These are phyloP conservation scores for Scytalidium lignicola DNA, from an alignment of 2,329 filamentous ascomycete genomes.

Conservation along the genomic window DNA sequence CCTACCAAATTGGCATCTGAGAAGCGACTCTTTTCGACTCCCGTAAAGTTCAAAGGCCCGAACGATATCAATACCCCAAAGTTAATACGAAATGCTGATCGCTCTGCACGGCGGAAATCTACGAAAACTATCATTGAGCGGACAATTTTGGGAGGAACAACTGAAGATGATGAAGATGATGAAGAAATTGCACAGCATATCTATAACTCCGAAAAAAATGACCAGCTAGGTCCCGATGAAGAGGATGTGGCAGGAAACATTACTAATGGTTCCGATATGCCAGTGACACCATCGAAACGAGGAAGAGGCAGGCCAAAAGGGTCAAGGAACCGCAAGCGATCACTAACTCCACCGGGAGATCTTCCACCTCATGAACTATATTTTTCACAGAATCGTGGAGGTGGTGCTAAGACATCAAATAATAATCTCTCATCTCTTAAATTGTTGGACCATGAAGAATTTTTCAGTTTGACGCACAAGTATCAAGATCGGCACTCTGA, in stretches of 20 bases:
- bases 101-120: constrained; percentile 83
- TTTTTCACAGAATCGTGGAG: constrained; percentile 86
- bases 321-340: constrained; percentile 46
- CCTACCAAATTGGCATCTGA: constrained; percentile 14
- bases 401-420: constrained; percentile 76
- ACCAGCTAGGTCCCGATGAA: constrained; percentile 30
- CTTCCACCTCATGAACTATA: constrained; percentile 86
- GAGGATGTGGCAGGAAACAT: constrained; percentile 22
- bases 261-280: constrained; percentile 27
- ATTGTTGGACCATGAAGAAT: constrained; percentile 86
- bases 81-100: constrained; percentile 52
- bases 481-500: constrained; percentile 63
- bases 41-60: constrained; percentile 14
- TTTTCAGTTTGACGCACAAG: constrained; percentile 62
- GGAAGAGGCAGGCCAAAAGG: constrained; percentile 38
- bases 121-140: constrained; percentile 70
- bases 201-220: constrained; percentile 50
- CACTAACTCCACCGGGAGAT: constrained; percentile 62
- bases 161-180: constrained; percentile 68
- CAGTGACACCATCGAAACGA: constrained; percentile 48
- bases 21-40: constrained; percentile 25
- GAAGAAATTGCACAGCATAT: constrained; percentile 67
- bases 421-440: constrained; percentile 72
- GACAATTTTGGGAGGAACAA: constrained; percentile 56
- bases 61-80: constrained; percentile 17